A percentile compares a stretch with the other conserved stretches of the same genome.
phyloP scores from a whole-genome alignment of 2,329 filamentous ascomycete species.

The Penicillium sp. region DNA sequence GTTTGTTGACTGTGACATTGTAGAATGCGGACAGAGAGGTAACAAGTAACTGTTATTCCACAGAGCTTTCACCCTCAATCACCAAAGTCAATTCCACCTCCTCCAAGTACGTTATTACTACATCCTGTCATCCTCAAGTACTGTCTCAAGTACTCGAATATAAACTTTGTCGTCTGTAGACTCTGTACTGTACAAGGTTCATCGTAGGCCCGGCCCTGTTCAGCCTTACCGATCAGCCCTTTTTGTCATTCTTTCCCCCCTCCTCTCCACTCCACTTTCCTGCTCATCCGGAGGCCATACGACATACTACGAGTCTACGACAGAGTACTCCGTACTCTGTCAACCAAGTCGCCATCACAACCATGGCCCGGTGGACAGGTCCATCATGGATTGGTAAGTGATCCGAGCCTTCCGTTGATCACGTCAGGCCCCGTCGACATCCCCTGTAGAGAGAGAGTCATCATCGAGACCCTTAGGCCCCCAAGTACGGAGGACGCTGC shows the following conservation, averaged over 20 bases:
- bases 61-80: not conserved
- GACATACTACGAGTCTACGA: no score
- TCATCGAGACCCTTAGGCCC: not conserved
- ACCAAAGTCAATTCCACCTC: no score
- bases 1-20: not conserved
- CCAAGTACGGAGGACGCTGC: not conserved
- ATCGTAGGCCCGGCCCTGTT: not conserved
- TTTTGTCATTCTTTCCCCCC: not conserved
- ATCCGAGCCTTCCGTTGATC: constrained; percentile 23
- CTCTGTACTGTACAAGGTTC: not conserved
- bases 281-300: not conserved
- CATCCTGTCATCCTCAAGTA: not conserved
- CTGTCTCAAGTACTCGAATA: not conserved
- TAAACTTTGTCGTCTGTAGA: not conserved
- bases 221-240: not conserved
- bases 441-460: constrained; percentile 4
- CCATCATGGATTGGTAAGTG: constrained; percentile 28
- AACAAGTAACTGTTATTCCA: not conserved
- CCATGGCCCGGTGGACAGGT: constrained; percentile 15
- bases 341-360: not conserved
- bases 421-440: not conserved
- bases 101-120: not conserved
- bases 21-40: not conserved
- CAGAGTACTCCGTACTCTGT: not conserved
- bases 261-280: not conserved